These are phyloP conservation scores for Viridothelium virens DNA, from an alignment of 495 filamentous ascomycete species.

Conservation along the genomic window DNA sequence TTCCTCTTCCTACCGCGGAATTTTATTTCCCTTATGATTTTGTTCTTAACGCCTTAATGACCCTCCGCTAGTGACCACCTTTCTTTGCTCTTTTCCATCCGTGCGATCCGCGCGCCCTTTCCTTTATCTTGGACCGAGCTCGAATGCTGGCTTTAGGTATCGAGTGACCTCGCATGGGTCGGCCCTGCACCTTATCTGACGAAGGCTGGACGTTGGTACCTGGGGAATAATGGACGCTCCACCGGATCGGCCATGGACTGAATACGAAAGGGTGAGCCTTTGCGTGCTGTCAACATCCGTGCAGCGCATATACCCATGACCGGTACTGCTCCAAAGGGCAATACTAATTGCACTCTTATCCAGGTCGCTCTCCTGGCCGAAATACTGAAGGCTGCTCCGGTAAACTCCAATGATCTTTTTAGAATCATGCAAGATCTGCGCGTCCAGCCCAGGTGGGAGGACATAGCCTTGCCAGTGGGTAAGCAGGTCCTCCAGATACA, in stretches of 20 bases:
- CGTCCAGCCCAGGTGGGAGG: slow-evolving; percentile 6
- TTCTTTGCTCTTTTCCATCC: neutral
- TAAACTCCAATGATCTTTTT: slow-evolving; percentile 7
- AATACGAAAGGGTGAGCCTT: neutral
- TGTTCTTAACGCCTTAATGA: slow-evolving; percentile 3
- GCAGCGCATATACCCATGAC: neutral
- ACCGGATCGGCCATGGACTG: slow-evolving; percentile 9
- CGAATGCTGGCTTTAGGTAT: slow-evolving; percentile 1
- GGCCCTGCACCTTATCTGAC: slow-evolving; percentile 1
- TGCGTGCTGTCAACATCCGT: neutral
- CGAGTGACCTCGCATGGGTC: slow-evolving; percentile 8
- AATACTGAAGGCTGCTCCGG: slow-evolving; percentile 9
- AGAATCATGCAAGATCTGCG: slow-evolving; percentile 8
- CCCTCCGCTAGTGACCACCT: neutral
- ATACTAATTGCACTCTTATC: neutral
- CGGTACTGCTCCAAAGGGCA: neutral
- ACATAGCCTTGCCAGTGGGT: neutral
- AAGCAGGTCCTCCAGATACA: neutral
- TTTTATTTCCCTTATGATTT: neutral
- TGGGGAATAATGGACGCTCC: slow-evolving; percentile 12
- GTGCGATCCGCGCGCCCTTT: neutral
- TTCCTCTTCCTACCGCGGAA: neutral
- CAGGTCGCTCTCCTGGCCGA: slow-evolving; percentile 3
- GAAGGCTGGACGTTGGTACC: slow-evolving; percentile 10
- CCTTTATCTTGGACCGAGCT: neutral